These are phyloP conservation scores for Dendrobium chrysotoxum DNA, from an alignment of 106 monocot species.

Conservation along the genomic window DNA sequence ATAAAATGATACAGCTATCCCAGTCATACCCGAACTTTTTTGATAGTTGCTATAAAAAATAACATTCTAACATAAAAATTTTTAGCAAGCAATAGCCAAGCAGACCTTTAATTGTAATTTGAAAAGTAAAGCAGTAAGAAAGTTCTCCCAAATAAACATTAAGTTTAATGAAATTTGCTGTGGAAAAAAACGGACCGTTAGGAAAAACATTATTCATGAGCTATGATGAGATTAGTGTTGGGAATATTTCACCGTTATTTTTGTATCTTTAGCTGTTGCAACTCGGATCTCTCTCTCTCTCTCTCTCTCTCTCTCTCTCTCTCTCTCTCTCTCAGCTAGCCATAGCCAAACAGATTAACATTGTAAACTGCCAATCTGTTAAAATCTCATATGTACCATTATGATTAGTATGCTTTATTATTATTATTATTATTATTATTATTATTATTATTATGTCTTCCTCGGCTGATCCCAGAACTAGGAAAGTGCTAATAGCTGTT, in stretches of 20 bases:
- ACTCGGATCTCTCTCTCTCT: neutral
- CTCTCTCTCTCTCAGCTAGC: neutral
- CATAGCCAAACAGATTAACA: neutral
- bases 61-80: no score
- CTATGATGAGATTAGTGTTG: neutral
- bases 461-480: neutral
- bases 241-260: neutral
- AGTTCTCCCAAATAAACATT: neutral
- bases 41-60: no score
- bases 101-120: no score
- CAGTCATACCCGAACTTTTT: no score
- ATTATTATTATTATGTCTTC: neutral
- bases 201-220: neutral
- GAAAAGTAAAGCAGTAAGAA: no score
- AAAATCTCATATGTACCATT: neutral
- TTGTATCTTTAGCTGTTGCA: neutral
- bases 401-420: neutral
- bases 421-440: neutral
- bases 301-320: no score
- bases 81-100: no score
- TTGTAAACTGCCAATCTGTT: neutral
- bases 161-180: neutral
- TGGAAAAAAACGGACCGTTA: neutral
- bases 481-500: neutral
- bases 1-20: no score